phyloP scores from a whole-genome alignment of 2,329 filamentous ascomycete species.

The Fusarium sp. region DNA sequence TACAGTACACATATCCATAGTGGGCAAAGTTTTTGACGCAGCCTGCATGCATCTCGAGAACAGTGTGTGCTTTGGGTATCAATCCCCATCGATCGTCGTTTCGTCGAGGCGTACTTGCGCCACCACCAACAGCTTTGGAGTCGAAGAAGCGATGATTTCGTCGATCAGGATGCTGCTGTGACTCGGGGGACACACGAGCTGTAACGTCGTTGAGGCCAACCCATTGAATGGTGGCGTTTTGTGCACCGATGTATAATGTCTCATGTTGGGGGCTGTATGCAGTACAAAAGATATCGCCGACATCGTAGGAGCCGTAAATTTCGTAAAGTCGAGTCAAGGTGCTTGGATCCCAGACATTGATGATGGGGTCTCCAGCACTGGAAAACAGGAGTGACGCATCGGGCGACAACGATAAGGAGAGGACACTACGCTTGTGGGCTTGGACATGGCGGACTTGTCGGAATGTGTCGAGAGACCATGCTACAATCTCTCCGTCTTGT shows the following conservation, averaged over 20 bases:
- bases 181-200: constrained; percentile 68
- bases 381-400: constrained; percentile 85
- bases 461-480: constrained; percentile 91
- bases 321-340: constrained; percentile 83
- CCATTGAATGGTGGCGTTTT: constrained; percentile 97
- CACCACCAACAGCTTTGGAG: constrained; percentile 81
- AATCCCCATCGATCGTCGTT: constrained; percentile 67
- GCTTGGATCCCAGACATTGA: constrained; percentile 90
- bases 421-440: constrained; percentile 90
- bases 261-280: constrained; percentile 83
- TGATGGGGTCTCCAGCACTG: constrained; percentile 89
- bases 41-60: constrained; percentile 83
- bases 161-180: constrained; percentile 76
- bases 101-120: constrained; percentile 79
- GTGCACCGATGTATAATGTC: constrained; percentile 89
- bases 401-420: constrained; percentile 83
- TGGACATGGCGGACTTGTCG: constrained; percentile 82
- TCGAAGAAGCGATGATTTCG: constrained; percentile 93
- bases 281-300: constrained; percentile 96
- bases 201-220: constrained; percentile 76
- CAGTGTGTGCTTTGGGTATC: constrained; percentile 64
- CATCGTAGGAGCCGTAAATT: constrained; percentile 92
- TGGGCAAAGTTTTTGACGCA: constrained; percentile 91
- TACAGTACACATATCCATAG: constrained; percentile 95
- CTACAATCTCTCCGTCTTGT: constrained; percentile 90